These are phyloP conservation scores for Kodamaea restingae DNA, from an alignment of 805 yeast genomes.

Conservation along the genomic window DNA sequence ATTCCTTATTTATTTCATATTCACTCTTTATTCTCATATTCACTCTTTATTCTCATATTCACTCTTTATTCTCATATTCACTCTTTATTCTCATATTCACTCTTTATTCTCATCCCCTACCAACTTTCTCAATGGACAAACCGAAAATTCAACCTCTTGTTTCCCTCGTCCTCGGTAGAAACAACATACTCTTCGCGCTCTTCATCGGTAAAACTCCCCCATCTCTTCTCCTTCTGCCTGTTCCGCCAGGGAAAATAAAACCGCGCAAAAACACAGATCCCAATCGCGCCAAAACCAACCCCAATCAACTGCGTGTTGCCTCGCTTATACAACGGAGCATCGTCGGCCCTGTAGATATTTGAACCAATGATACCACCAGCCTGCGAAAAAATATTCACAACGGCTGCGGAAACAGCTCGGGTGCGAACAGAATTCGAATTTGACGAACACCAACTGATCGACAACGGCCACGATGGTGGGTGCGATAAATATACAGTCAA, in stretches of 20 bases:
- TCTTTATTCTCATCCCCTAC: not conserved
- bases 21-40: too few relatives aligned
- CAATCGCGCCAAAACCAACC: constrained; percentile 31
- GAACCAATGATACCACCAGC: constrained; percentile 50
- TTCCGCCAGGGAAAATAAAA: constrained; percentile 43
- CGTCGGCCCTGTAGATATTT: constrained; percentile 54
- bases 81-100: too few relatives aligned
- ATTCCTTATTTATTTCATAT: too few relatives aligned
- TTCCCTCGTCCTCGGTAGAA: constrained; percentile 51
- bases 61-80: too few relatives aligned
- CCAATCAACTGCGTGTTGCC: constrained; percentile 50
- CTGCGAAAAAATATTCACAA: constrained; percentile 64
- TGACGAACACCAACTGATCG: constrained; percentile 58
- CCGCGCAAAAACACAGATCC: constrained; percentile 28
- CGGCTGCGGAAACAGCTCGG: constrained; percentile 61
- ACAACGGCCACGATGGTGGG: constrained; percentile 51
- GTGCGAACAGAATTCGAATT: constrained; percentile 59
- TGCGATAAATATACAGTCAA: constrained; percentile 37
- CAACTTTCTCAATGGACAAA: constrained; percentile 23
- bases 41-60: too few relatives aligned
- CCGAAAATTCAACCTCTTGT: constrained; percentile 51
- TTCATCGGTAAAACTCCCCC: constrained; percentile 50
- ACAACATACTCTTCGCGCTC: constrained; percentile 47
- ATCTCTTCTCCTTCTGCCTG: constrained; percentile 40
- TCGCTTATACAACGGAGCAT: constrained; percentile 54